Conservation (phyloP, 176 grass and related monocot species). For the Zizania latifolia region DNA sequence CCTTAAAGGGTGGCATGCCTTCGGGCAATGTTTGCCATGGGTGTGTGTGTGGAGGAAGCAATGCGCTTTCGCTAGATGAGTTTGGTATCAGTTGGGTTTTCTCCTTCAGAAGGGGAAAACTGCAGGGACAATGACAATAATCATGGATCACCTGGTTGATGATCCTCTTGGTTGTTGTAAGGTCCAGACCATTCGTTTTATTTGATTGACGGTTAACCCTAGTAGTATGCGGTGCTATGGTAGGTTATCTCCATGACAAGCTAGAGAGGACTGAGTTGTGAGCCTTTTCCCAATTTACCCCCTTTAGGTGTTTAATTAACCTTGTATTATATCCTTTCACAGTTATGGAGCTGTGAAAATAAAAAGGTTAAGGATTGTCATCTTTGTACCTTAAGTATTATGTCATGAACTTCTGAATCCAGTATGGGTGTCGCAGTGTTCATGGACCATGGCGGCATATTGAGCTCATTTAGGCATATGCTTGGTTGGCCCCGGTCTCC, state of each 20-base stretch:
- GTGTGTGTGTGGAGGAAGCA: conserved; percentile 36
- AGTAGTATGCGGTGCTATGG: conserved; percentile 37
- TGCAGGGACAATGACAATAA: conserved; percentile 23
- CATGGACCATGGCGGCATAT: not conserved
- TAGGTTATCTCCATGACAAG: conserved; percentile 31
- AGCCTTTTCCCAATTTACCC: conserved; percentile 24
- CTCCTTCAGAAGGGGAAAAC: not conserved
- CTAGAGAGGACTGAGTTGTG: conserved; percentile 31
- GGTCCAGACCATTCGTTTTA: conserved; percentile 48
- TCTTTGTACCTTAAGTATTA: not conserved
- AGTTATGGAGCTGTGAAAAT: conserved; percentile 20
- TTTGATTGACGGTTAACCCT: conserved; percentile 47
- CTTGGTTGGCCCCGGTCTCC: not conserved
- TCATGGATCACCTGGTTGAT: not conserved
- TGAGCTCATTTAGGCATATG: not conserved
- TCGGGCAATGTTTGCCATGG: conserved; percentile 4
- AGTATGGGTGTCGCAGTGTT: not conserved
- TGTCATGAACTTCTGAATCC: not conserved
- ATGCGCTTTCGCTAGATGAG: conserved; percentile 31
- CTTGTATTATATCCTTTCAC: conserved; percentile 35
- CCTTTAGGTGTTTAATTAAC: conserved; percentile 31
- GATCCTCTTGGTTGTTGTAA: conserved; percentile 34
- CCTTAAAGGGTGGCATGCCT: conserved; percentile 13
- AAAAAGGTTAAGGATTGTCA: conserved; percentile 17
- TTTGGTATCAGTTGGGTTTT: conserved; percentile 14